Conservation (phyloP, 225 moss, liverwort and hornwort genomes). For the Sphagnum contortum region DNA sequence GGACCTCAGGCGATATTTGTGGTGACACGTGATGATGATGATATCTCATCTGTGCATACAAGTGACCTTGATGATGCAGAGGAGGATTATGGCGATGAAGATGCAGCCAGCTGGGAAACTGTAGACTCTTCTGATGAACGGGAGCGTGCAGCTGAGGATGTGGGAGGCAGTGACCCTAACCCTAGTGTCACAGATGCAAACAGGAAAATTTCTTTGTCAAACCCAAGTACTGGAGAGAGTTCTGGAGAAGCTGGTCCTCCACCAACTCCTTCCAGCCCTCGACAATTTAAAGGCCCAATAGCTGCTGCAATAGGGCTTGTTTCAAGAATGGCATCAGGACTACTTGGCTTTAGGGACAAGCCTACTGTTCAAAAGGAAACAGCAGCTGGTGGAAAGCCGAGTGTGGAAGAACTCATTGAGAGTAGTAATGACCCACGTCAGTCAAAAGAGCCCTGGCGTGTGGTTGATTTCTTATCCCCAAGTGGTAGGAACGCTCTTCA, state of each 20-base stretch:
- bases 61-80: conserved; percentile 81
- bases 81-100: conserved; percentile 40
- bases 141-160: background rate
- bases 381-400: too few relatives aligned
- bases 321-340: conserved; percentile 71
- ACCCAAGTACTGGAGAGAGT: too few relatives aligned
- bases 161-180: too few relatives aligned
- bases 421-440: too few relatives aligned
- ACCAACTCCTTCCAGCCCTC: background rate
- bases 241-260: too few relatives aligned
- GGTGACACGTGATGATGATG: conserved; percentile 83
- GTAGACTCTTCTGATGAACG: conserved; percentile 64
- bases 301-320: conserved; percentile 71
- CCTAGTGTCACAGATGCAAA: too few relatives aligned
- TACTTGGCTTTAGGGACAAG: conserved; percentile 57
- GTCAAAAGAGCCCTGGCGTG: conserved; percentile 20
- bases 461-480: conserved; percentile 34
- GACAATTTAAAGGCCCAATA: conserved; percentile 42
- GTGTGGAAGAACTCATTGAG: too few relatives aligned
- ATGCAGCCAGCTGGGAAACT: conserved; percentile 90
- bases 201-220: too few relatives aligned
- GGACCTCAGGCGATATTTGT: conserved; percentile 84
- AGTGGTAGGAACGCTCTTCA: conserved; percentile 11
- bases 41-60: conserved; percentile 71
- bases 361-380: too few relatives aligned